Percentiles rank a stretch among this genome's conserved stretches.
phyloP scores from a whole-genome alignment of 192 early-diverging fungal genomes.

The Anaeromyces robustus region DNA sequence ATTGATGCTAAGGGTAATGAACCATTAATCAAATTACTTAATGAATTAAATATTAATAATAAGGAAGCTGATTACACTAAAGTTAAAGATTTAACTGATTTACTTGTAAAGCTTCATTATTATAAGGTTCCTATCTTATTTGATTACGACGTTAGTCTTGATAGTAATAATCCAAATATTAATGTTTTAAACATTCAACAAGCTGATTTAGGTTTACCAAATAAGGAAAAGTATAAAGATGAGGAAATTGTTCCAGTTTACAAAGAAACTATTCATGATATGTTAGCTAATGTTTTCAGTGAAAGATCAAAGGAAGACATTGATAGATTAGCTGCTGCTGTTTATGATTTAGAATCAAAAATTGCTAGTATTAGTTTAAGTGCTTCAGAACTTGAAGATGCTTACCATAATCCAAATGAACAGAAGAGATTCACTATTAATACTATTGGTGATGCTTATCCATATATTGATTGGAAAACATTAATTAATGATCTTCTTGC shows the following conservation, averaged over 20 bases:
- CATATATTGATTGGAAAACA: not conserved
- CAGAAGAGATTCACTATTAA: no score
- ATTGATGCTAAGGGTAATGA: not conserved
- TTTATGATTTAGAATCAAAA: not conserved
- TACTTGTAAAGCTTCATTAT: not conserved
- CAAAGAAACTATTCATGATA: not conserved
- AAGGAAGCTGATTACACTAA: not conserved
- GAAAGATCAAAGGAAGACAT: not conserved
- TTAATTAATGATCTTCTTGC: not conserved
- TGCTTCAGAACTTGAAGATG: no score
- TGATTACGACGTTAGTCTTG: constrained; percentile 21
- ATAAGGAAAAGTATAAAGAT: constrained; percentile 47
- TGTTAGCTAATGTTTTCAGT: not conserved
- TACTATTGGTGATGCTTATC: no score
- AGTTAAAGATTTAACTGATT: not conserved
- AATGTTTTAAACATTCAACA: constrained; percentile 30
- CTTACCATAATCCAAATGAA: no score
- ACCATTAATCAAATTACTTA: not conserved
- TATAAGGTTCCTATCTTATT: constrained; percentile 13
- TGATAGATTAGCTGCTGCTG: not conserved
- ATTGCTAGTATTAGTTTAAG: not conserved
- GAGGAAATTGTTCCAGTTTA: constrained; percentile 20
- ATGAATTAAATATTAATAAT: not conserved
- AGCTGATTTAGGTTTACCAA: constrained; percentile 36
- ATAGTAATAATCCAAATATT: constrained; percentile 36